These are phyloP conservation scores for Wallacemonas sp. DNA, from an alignment of 208 protist species.

Conservation along the genomic window DNA sequence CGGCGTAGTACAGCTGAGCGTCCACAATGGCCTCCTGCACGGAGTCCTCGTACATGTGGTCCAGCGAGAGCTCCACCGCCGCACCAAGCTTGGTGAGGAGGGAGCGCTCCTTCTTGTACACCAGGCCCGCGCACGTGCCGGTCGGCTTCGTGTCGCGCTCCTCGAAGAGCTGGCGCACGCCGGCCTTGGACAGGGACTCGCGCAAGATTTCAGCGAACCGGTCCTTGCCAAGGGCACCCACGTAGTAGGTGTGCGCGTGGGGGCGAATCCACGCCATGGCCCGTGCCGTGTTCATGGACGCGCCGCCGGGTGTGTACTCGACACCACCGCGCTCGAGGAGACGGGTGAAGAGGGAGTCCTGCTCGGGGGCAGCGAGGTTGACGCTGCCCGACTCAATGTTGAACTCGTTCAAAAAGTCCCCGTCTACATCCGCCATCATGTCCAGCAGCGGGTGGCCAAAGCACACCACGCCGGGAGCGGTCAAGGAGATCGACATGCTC, in stretches of 20 bases:
- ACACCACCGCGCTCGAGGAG: conserved; percentile 63
- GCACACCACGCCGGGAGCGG: conserved; percentile 39
- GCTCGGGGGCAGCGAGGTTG: conserved; percentile 92
- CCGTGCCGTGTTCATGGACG: conserved; percentile 97
- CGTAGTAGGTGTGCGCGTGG: conserved; percentile 40
- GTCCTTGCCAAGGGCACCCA: conserved; percentile 95
- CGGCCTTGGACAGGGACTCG: conserved; percentile 57
- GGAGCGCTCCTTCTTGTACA: conserved; percentile 91
- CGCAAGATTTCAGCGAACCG: conserved; percentile 81
- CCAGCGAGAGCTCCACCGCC: conserved; percentile 86
- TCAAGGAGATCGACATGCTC: background rate
- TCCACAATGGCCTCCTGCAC: conserved; percentile 62
- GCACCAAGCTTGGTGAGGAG: conserved; percentile 96
- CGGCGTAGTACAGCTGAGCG: conserved; percentile 79
- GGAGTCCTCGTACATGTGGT: conserved; percentile 46
- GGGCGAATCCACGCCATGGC: conserved; percentile 81
- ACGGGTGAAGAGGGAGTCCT: conserved; percentile 88
- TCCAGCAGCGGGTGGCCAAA: conserved; percentile 97
- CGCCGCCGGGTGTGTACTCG: conserved; percentile 96
- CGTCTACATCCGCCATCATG: conserved; percentile 93
- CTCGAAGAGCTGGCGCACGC: conserved; percentile 77
- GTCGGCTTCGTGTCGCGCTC: conserved; percentile 72
- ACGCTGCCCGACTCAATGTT: conserved; percentile 78
- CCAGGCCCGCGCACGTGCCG: conserved; percentile 96
- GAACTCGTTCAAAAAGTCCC: conserved; percentile 84